Base-by-base conservation (phyloP, 1,284 basidiomycete species). In the Marasmius sp. region DNA sequence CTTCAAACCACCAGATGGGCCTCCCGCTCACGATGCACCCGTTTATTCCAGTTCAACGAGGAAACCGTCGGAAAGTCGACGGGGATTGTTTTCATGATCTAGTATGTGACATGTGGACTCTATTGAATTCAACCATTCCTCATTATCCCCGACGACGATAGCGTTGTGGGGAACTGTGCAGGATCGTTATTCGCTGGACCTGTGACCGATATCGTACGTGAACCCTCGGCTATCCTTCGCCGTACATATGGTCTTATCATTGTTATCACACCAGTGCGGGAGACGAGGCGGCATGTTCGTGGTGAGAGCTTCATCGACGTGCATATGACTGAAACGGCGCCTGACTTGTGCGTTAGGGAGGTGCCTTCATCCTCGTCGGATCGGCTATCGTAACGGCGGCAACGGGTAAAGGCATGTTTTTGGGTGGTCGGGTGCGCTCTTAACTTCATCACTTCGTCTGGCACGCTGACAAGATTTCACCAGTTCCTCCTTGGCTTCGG, bases 401-500 rank as follows among this genome's bases (percentile, higher is more conserved):
- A 3, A 68, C 70, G n/a, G 65, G 61, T 20, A 54, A 59, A 16
- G 60, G 58, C 10, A 64, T 66, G 39, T 72, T 72, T 57, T 51
- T 72, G 37, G 71, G 67, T 59, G 71, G 71, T 58, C 70, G 71
- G 12, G 70, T 71, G 54, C 41, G 68, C 67, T 27, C 22, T 56
- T 12, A 36, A 8, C 6, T 43, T 51, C 5, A 18, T 36, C 39
- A 2, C 16, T 10, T 18, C 18, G 16, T 22, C 36, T 20, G 48
- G 11, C n/a, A 47, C 9, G 36, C 18, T 37, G 12, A 34, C 50
- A 7, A 22, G 18, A 2, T 51, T 36, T 33, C n/a, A 10, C 14
- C 37, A 71, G 69, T 72, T 72, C 57, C 60, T 72, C 12, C 65
- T 72, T n/a, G 71, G 71, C n/a, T 72, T 72, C 51, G 71, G 71